Conservation (phyloP, 495 filamentous ascomycete species). For the Tuber microsphaerosporum region DNA sequence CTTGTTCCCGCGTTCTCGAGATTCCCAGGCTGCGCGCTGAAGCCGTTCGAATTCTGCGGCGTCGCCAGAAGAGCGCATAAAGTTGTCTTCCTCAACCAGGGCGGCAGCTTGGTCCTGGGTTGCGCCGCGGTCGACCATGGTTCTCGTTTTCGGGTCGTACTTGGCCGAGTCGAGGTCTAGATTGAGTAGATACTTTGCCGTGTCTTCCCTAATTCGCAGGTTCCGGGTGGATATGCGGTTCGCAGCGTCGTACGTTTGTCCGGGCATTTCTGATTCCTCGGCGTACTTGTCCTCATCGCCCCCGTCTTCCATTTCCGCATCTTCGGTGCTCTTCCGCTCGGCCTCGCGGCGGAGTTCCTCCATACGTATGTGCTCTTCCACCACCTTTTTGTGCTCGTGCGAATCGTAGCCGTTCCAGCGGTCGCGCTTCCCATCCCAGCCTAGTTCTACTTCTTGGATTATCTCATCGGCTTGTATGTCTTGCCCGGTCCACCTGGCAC, state of each 20-base stretch:
- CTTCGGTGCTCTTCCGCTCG: slow-evolving; percentile 44
- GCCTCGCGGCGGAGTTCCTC: slow-evolving; percentile 66
- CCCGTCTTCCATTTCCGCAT: slow-evolving; percentile 51
- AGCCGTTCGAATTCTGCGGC: slow-evolving; percentile 90
- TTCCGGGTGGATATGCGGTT: slow-evolving; percentile 62
- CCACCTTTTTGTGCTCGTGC: slow-evolving; percentile 71
- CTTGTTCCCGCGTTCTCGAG: slow-evolving; percentile 69
- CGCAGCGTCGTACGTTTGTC: slow-evolving; percentile 60
- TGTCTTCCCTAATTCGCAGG: slow-evolving; percentile 87
- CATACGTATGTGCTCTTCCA: slow-evolving; percentile 79
- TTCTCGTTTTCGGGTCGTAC: slow-evolving; percentile 94
- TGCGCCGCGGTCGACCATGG: slow-evolving; percentile 84
- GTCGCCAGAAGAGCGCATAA: slow-evolving; percentile 82
- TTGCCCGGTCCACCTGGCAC: slow-evolving; percentile 85
- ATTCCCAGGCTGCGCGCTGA: slow-evolving; percentile 88
- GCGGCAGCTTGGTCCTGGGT: slow-evolving; percentile 75
- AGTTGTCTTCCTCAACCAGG: slow-evolving; percentile 89
- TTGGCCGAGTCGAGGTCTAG: slow-evolving; percentile 93
- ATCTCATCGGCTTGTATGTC: slow-evolving; percentile 90
- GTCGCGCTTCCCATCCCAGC: slow-evolving; percentile 98
- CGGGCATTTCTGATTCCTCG: slow-evolving; percentile 94
- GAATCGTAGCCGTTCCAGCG: slow-evolving; percentile 96
- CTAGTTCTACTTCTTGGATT: slow-evolving; percentile 73
- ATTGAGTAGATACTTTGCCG: slow-evolving; percentile 94
- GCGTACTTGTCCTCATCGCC: slow-evolving; percentile 72